Conservation (phyloP, 495 filamentous ascomycete genomes). For the Penicillium verhagenii region DNA sequence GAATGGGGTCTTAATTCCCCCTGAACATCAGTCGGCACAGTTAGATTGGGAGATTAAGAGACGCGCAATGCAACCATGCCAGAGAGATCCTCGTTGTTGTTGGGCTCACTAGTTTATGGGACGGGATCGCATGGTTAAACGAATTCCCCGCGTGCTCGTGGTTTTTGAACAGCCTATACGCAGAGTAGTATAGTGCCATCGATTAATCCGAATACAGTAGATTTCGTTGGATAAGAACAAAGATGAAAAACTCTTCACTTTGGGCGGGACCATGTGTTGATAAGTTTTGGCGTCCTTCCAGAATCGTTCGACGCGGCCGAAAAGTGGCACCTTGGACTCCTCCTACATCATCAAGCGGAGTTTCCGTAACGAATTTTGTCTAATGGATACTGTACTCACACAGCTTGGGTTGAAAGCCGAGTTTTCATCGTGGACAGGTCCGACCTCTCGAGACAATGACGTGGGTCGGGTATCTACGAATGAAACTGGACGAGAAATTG, state of each 20-base stretch:
- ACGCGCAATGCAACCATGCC: background rate
- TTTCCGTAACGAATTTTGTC: background rate
- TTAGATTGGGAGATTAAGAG: background rate
- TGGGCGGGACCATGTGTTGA: background rate
- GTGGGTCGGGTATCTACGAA: background rate
- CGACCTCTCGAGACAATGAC: background rate
- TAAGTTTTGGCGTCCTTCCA: background rate
- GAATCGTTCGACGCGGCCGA: background rate
- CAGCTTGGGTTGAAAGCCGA: background rate
- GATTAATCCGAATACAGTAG: background rate
- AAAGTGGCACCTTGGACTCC: background rate
- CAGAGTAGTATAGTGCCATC: no score
- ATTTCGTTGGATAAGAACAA: no score
- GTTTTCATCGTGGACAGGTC: background rate
- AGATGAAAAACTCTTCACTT: background rate
- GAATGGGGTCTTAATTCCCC: background rate
- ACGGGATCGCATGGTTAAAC: slow-evolving; percentile 1
- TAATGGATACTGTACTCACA: background rate
- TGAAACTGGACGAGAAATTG: background rate
- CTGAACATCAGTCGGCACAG: background rate
- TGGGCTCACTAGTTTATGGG: background rate
- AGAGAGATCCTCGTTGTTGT: background rate
- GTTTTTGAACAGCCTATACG: no score
- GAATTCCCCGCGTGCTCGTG: background rate
- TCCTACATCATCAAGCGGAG: background rate